Evolutionary conservation across 2,329 filamentous ascomycete species (phyloP), one percentile per base, ranked within the genome.

Genomic region (Clonostachys solani): DNA sequence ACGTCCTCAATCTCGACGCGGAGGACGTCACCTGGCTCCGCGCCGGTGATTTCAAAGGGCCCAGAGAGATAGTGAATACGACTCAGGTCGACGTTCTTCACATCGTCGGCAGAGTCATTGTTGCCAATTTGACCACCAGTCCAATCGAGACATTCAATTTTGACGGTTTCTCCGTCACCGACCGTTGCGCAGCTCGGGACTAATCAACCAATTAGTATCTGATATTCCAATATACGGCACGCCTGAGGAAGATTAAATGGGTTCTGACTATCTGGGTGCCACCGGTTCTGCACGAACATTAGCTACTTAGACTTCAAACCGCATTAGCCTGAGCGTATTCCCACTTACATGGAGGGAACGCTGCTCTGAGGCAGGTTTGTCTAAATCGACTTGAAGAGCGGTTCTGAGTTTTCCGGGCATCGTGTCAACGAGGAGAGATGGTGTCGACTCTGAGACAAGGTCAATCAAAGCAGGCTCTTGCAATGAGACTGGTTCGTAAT

Each of bases 1-100:
- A 96, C 89, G 59, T 96, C 92, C 65, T 92, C 90, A 54, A 96
- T 96, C 63, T 96, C 90, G 8, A 96, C 87, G 0, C 95, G 71
- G 1, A 95, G 75, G 2, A 95, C 74, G 60, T 96, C 92, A 0
- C 92, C 92, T 0, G 91, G 90, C 64, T 92, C 81, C 1, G 90
- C 90, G 1, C 81, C 84, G 60, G 92, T 87, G 48, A 96, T 79
- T 46, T 96, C 87, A 54, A 96, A 96, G 0, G 92, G 92, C 0
- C 92, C 92, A 0, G 86, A 92, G 6, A 96, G 79, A 63, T 95
- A 96, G 66, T 96, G 92, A 42, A 95, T 80, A 48, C 81, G 78
- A 18, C 88, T 95, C 4, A 96, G 73, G 60, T 96, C 91, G 45
- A 95, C 86, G 53, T 94, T 84, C 51, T 83, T 83, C 49, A 96